Evolutionary conservation across 805 yeast genomes (phyloP), one percentile per base, ranked within the genome.

Genomic region (Candida ulmi): DNA sequence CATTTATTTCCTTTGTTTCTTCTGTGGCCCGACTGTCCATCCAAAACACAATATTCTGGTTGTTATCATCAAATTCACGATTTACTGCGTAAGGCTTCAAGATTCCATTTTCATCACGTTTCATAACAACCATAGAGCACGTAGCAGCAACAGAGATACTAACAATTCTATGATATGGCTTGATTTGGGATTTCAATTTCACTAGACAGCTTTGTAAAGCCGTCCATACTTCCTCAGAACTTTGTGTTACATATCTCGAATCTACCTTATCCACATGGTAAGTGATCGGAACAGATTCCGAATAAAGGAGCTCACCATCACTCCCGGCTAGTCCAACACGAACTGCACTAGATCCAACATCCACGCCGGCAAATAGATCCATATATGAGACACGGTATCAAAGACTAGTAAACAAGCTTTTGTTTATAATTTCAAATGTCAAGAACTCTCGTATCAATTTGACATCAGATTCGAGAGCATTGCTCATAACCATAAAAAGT

Each of bases 41-140:
- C 83, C 84, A 78, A 36, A 78, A 63, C 5, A 78, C 60, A 3
- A 77, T 63, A 45, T 74, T 73, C 27, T 66, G 63, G 6, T 48
- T 48, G 5, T 33, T 42, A 26, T 48, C 48, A 2, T 39, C 32
- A 30, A 40, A 38, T 8, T 51, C 55, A 18, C 54, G 50, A 34
- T 61, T 53, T 26, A 63, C 65, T 5, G 71, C 58, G 31, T 46
- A 55, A 13, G 74, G 70, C 17, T 35, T 47, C 13, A 57, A 37
- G 2, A 41, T 43, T 1, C 37, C 39, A 1, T n/a, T 26, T n/a
- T 29, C 30, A 3, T 12, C 33, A 24, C 51, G 51, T 39, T 51
- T 47, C 49, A 64, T 55, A 1, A 76, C 74, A 11, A 72, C 82
- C 65, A 76, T 59, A 0, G 83, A 77, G 43, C 84, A 78, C 2